Evolutionary conservation across 768 basidiomycete genomes (phyloP), one percentile per base, ranked within the genome.

Genomic region (Boletellus ananiceps): DNA sequence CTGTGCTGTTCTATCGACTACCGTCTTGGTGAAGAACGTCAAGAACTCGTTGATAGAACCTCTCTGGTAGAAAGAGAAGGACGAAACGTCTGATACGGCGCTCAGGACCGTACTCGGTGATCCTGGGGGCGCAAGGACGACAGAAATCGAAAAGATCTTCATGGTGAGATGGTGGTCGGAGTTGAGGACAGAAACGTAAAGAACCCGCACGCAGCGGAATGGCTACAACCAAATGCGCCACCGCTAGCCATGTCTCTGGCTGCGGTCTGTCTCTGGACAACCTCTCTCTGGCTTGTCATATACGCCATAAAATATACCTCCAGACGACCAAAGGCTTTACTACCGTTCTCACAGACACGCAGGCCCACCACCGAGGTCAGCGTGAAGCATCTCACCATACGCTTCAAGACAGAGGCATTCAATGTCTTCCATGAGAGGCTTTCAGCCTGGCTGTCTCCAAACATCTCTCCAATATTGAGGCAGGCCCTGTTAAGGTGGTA

Each of bases 51-150:
- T 81, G 44, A 95, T 83, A 15, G 87, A 83, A 40, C 90, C 85
- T 54, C 80, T 76, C 72, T 96, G 93, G 70, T 94, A 96, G 76
- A 97, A 98, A 27, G 87, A 86, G 74, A 94, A 97, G 11, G 86
- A 86, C 23, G 86, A 88, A 13, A 97, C 78, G 64, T 98, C 95
- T 38, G 77, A 81, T 14, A 86, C 83, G 34, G 71, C 77, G 56
- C 75, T 74, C 27, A 98, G 81, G 29, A 83, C 67, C 5, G 78
- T 78, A n/a, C 78, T 75, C 14, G 84, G 67, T 14, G 82, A 80
- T 29, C 79, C 78, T 8, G 83, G 74, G 5, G 86, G 83, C 15
- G 85, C 79, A 45, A 83, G 76, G 41, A 89, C 64, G 32, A 96
- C 69, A 21, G 90, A 82, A 54, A 95, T 78, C 8, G 86, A 83